Evolutionary conservation across 371 early-diverging fungal genomes (phyloP), one percentile per base, ranked within the genome.

Genomic region (Mortierella sp.): DNA sequence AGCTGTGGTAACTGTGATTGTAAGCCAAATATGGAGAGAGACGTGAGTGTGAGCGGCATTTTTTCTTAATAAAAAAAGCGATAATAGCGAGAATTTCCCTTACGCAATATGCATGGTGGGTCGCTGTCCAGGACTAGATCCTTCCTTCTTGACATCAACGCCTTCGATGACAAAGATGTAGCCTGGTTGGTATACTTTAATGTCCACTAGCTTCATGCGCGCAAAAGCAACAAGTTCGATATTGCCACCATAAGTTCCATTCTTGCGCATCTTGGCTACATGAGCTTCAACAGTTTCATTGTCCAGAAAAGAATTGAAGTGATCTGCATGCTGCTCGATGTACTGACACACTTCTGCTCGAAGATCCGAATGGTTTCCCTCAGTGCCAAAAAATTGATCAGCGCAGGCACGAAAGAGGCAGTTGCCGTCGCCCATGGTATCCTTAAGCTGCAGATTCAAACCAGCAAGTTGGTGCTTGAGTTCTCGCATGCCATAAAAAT

Each of bases 161-260:
- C 91, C 92, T 61, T 86, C 85, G 45, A 94, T 92, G 29, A 93
- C 85, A 88, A 90, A 96, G 29, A 93, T 89, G 61, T 88, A 82
- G 4, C 94, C 94, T 2, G 89, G 85, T 66, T 95, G 96, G 74
- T 96, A 94, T 3, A 96, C 92, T 68, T 89, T 89, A 64, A 96
- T 91, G 71, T 93, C 89, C 13, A 93, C 87, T 2, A 75, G 61
- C 55, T 86, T 84, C 54, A 89, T 66, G 29, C 92, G 86, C 4
- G 96, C 93, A 86, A 93, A 95, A 0, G 93, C 95, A 1, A 91
- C 95, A 26, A 96, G 68, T 80, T 95, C 96, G 84, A 95, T 85
- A 73, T 96, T 94, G 15, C 94, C 95, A 23, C 94, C 96, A 83
- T 87, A 96, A 0, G 89, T 90, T 9, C 93, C 96, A 35, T 85